phyloP scores from a whole-genome alignment of 108 stramenopile genomes.

The Cyclotella sp. region DNA sequence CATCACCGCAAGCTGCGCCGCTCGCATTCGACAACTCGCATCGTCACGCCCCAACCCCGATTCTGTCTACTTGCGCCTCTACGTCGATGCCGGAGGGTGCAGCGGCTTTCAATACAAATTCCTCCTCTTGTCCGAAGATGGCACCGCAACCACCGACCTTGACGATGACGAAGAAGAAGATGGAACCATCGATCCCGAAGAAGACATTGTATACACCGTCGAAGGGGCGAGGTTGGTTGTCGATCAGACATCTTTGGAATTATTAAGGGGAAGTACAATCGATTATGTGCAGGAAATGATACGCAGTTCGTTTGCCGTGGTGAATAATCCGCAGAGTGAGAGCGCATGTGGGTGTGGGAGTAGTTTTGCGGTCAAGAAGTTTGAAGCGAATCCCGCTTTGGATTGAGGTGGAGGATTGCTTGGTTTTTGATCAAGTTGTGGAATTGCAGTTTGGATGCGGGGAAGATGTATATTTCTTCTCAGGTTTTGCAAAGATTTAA shows the following conservation, averaged over 20 bases:
- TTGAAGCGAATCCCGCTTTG: conserved; percentile 86
- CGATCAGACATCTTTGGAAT: conserved; percentile 80
- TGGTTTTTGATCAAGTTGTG: background rate
- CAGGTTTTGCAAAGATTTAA: too few species aligned
- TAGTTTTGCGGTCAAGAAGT: conserved; percentile 97
- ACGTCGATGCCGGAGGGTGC: conserved; percentile 91
- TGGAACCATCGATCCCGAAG: conserved; percentile 64
- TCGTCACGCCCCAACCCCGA: conserved; percentile 46
- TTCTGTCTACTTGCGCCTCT: conserved; percentile 74
- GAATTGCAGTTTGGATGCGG: too few species aligned
- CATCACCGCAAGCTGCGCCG: conserved; percentile 52
- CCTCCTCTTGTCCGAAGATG: conserved; percentile 55
- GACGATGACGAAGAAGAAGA: conserved; percentile 53
- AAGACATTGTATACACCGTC: conserved; percentile 54
- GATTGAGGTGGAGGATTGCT: conserved; percentile 45
- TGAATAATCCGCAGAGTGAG: conserved; percentile 95
- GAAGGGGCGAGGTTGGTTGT: conserved; percentile 63
- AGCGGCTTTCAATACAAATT: conserved; percentile 91
- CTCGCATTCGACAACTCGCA: conserved; percentile 48
- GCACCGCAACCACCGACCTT: conserved; percentile 24
- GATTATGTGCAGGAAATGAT: conserved; percentile 98
- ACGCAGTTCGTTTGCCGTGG: conserved; percentile 91
- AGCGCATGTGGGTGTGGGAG: conserved; percentile 97
- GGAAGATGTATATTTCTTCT: too few species aligned
- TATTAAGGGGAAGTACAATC: conserved; percentile 90